Base-by-base conservation (phyloP, 305 asterid species). In the Stenogyne calaminthoides region DNA sequence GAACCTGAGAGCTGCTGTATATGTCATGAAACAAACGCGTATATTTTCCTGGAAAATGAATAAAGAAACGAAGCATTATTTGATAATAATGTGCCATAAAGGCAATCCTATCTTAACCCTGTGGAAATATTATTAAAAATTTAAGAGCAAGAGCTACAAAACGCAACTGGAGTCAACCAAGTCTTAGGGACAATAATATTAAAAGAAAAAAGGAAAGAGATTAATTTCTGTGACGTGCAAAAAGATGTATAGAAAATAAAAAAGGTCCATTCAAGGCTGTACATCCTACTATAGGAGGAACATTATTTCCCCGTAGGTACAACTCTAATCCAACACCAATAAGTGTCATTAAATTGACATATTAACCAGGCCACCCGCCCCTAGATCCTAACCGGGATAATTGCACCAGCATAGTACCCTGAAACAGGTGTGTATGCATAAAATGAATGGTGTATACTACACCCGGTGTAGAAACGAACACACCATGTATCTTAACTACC, bases 1-100 rank as follows among this genome's bases (percentile, higher is more conserved):
- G 77, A 95, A 95, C 83, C 84, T 89, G 85, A 95, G 90, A 67
- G 98, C 98, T 59, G 98, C 99, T 72, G 85, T 85, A 57, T 78
- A 89, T 74, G 98, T 85, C 82, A 88, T 76, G 67, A 95, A 85
- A 73, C 88, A 88, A 71, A 92, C 80, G 70, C 97, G 96, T 54
- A 95, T 82, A 42, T 78, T 89, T 68, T 90, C 97, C 98, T 95
- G 96, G 67, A 64, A 75, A 81, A 72, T 11, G 57, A 68, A 65
- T 39, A 64, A 16, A 7, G 74, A 52, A 76, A 76, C 61, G 40
- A 64, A 67, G 68, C 75, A 64, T 59, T 74, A 67, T 73, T 71
- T 81, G 68, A 70, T 59, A 59, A 37, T 18, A 37, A 40, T 71
- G 4, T 65, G 9, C 69, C 63, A 18, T 12, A 19, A 63, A 70